Evolutionary conservation across 371 early-diverging fungal genomes (phyloP), one percentile per base, ranked within the genome.

Genomic region (Syncephalis plumigaleata): DNA sequence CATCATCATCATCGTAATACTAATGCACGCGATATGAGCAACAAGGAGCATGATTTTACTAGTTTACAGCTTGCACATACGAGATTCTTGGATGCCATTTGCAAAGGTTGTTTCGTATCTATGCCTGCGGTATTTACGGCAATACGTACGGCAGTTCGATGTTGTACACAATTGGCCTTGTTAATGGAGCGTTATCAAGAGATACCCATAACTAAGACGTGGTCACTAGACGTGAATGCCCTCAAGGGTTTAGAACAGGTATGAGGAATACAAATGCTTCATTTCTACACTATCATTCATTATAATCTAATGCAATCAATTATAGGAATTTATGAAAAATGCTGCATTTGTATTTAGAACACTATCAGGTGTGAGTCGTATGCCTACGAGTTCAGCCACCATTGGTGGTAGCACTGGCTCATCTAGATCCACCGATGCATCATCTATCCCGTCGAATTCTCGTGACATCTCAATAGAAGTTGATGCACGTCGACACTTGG

Each of bases 291-390:
- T 31, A 31, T 31, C 11, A 31, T 31, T 52, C 53, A 23, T 47
- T 42, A 24, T 45, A 45, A 21, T 31, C 38, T 21, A 26, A 45
- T 31, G n/a, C 0, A 47, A 20, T 25, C 9, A 11, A 43, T 8
- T n/a, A 43, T 50, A 78, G 76, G 61, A 58, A 17, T 80, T 84
- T 52, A 57, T 61, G 5, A 45, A 48, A 5, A 60, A 63, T 4
- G 68, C 74, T 0, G 59, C 62, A 16, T 58, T 57, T 23, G 63
- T 81, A 37, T 81, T 78, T 57, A 55, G 60, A 8, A 67, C 62
- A 9, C 58, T 75, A 9, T 61, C 68, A 2, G 59, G 60, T 0
- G 62, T 62, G 0, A 55, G 43, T 51, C 56, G 40, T 53, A 60
- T 15, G 20, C 54, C 11, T 31, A 61, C 21, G 48, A 54, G 9